phyloP scores from a whole-genome alignment of 768 basidiomycete genomes.

The Tulasnella sp. region DNA sequence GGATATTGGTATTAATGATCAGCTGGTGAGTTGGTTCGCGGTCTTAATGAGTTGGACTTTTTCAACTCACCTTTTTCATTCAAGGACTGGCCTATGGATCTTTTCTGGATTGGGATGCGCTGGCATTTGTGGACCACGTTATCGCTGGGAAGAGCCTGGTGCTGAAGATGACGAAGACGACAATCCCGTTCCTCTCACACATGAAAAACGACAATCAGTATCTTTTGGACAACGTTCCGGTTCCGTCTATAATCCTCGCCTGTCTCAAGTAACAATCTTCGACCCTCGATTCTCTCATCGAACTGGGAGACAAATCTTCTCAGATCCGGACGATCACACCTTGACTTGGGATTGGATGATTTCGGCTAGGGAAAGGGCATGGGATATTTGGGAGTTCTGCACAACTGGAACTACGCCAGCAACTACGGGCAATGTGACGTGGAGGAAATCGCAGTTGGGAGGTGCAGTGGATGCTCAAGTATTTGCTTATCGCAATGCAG shows the following conservation, averaged over 20 bases:
- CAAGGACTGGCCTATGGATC: slow-evolving; percentile 66
- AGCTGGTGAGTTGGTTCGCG: slow-evolving; percentile 44
- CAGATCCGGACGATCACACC: slow-evolving; percentile 33
- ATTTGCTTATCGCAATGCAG: slow-evolving; percentile 1
- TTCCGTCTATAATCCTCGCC: slow-evolving; percentile 3
- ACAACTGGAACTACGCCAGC: slow-evolving; percentile 27
- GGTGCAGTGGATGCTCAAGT: background rate
- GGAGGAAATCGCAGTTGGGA: slow-evolving; percentile 4
- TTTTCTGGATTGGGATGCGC: slow-evolving; percentile 63
- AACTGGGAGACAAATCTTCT: slow-evolving; percentile 26
- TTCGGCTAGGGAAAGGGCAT: slow-evolving; percentile 52
- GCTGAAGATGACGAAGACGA: slow-evolving; percentile 37
- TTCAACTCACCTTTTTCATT: slow-evolving; percentile 1
- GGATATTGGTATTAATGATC: slow-evolving; percentile 47
- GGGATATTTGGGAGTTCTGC: slow-evolving; percentile 76
- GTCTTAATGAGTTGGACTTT: background rate
- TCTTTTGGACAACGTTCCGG: too few species aligned
- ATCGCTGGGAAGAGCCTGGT: slow-evolving; percentile 69
- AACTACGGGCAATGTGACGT: background rate
- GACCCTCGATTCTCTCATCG: slow-evolving; percentile 32
- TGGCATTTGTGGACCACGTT: slow-evolving; percentile 72
- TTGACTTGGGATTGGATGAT: slow-evolving; percentile 75
- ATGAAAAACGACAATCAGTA: background rate
- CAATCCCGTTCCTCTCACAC: slow-evolving; percentile 5
- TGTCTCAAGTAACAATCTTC: background rate